Conservation (phyloP, 208 protist genomes). For the Leishmania braziliensis region DNA sequence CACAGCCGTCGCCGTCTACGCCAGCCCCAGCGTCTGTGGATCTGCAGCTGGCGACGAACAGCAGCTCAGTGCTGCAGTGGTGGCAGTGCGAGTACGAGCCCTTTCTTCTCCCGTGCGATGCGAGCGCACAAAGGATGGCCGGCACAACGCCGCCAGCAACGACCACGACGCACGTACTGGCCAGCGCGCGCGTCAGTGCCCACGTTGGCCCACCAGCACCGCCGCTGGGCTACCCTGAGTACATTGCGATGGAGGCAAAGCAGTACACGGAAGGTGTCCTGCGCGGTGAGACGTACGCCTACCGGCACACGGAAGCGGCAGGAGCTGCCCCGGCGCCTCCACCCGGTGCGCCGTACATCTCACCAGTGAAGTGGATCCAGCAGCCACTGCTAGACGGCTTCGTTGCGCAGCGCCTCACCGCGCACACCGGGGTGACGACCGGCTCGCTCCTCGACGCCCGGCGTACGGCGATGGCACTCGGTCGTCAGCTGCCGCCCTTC, state of each 20-base stretch:
- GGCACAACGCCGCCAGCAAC: not conserved
- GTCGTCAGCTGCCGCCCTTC: slow-evolving; percentile 42
- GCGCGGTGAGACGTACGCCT: slow-evolving; percentile 45
- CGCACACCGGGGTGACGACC: slow-evolving; percentile 51
- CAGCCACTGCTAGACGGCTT: slow-evolving; percentile 75
- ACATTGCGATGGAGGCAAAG: slow-evolving; percentile 43
- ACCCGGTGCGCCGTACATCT: slow-evolving; percentile 3
- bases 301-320: slow-evolving; percentile 15
- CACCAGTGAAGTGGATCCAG: slow-evolving; percentile 49
- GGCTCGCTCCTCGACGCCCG: slow-evolving; percentile 37
- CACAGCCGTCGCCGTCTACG: not conserved
- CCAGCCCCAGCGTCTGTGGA: slow-evolving; percentile 3
- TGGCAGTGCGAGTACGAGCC: slow-evolving; percentile 17
- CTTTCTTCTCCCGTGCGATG: not conserved
- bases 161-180: slow-evolving; percentile 1
- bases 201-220: slow-evolving; percentile 53
- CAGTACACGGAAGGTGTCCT: slow-evolving; percentile 59
- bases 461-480: slow-evolving; percentile 27
- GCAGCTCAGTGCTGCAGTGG: slow-evolving; percentile 20
- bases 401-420: slow-evolving; percentile 57
- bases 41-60: slow-evolving; percentile 20
- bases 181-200: not conserved
- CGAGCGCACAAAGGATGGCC: not conserved
- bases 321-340: slow-evolving; percentile 1
- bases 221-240: slow-evolving; percentile 52